Percentiles rank a stretch among this genome's conserved stretches.
These are phyloP conservation scores for Penstemon newberryi DNA, from an alignment of 257 asterid genomes.

Conservation along the genomic window DNA sequence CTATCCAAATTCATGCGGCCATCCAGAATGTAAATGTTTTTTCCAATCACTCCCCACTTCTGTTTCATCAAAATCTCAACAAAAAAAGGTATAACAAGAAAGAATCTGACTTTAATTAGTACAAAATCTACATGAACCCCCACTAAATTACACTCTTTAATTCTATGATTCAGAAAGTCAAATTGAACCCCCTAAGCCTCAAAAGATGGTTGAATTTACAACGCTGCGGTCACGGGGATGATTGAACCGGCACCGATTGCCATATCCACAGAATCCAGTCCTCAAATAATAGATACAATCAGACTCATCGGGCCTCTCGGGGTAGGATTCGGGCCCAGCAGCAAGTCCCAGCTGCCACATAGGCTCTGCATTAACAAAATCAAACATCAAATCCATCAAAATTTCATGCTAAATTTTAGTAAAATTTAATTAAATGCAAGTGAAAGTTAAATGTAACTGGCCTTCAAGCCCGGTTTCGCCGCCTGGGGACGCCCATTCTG, in stretches of 20 bases:
- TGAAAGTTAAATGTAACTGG: conserved; percentile 51
- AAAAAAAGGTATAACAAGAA: no score
- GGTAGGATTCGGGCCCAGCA: conserved; percentile 73
- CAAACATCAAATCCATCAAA: conserved; percentile 38
- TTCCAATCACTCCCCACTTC: conserved; percentile 15
- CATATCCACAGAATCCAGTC: conserved; percentile 93
- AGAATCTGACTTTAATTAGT: conserved; percentile 2
- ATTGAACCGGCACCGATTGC: conserved; percentile 91
- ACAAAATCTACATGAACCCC: conserved; percentile 30
- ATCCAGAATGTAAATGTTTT: conserved; percentile 17
- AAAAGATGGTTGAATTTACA: conserved; percentile 34
- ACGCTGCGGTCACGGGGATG: conserved; percentile 77
- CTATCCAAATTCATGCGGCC: conserved; percentile 23
- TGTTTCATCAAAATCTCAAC: no score
- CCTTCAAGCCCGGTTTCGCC: conserved; percentile 84
- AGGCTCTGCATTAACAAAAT: conserved; percentile 79
- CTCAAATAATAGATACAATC: conserved; percentile 85
- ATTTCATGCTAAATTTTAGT: conserved; percentile 24
- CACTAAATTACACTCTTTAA: conserved; percentile 20
- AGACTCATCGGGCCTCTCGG: conserved; percentile 81
- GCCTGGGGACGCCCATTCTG: conserved; percentile 77
- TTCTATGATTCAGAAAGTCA: conserved; percentile 34
- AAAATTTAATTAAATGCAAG: conserved; percentile 37
- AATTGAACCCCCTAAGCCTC: conserved; percentile 13
- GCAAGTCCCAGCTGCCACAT: conserved; percentile 85